Evolutionary conservation across 2,329 filamentous ascomycete genomes (phyloP).

Genomic region (Pseudocercospora musae): DNA sequence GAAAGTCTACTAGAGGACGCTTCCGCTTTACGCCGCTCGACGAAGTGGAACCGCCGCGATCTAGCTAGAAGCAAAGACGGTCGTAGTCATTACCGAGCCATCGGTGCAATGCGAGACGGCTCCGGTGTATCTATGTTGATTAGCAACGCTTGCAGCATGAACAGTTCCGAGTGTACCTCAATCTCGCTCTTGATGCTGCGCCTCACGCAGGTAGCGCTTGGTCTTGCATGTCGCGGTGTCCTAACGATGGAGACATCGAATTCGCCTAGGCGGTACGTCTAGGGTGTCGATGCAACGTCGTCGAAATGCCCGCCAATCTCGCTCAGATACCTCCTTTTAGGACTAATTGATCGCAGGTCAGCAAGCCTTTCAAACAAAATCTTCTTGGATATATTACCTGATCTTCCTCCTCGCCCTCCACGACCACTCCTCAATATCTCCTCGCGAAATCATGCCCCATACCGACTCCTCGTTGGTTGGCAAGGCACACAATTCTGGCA

Average conservation of each 20-base stretch:
- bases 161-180: neutral
- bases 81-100: neutral
- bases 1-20: neutral
- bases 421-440: neutral
- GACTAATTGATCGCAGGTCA: neutral
- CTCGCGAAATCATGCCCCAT: neutral
- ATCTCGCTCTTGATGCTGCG: neutral
- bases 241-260: neutral
- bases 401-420: neutral
- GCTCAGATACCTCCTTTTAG: neutral
- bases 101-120: neutral
- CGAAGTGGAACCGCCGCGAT: neutral
- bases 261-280: neutral
- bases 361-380: neutral
- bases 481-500: conserved; percentile 1
- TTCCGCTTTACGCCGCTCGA: neutral
- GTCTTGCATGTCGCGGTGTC: neutral
- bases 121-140: neutral
- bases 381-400: neutral
- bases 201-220: neutral
- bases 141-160: neutral
- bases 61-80: neutral
- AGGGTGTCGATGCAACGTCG: neutral
- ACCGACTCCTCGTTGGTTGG: neutral
- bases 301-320: neutral